Evolutionary conservation across 768 basidiomycete species (phyloP).

Genomic region (Mycena sanguinolenta): DNA sequence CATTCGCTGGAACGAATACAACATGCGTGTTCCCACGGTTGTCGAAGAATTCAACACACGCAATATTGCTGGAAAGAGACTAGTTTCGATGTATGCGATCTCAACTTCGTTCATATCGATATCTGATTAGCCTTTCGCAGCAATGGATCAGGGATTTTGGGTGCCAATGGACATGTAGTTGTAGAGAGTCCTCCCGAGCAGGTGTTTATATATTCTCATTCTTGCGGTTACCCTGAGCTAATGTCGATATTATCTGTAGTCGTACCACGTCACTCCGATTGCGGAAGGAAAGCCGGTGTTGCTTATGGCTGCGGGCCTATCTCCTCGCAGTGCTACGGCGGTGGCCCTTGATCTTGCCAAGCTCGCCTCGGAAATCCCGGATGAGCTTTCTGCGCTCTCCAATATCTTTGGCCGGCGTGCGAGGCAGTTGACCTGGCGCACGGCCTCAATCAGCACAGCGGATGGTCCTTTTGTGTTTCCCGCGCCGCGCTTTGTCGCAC

Average conservation of each 20-base stretch:
- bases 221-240: neutral
- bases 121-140: too few relatives aligned
- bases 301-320: conserved; percentile 52
- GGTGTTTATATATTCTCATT: neutral
- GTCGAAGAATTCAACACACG: conserved; percentile 6
- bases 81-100: neutral
- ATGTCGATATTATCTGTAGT: neutral
- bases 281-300: conserved; percentile 44
- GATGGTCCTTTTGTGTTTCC: conserved; percentile 39
- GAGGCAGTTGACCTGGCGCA: conserved; percentile 49
- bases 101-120: conserved; percentile 25
- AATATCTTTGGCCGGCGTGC: conserved; percentile 45
- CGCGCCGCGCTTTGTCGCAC: conserved; percentile 45
- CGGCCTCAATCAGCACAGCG: conserved; percentile 40
- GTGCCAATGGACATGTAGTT: conserved; percentile 58
- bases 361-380: conserved; percentile 8
- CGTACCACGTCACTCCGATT: neutral
- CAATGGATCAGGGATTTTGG: conserved; percentile 54
- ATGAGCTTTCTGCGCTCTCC: conserved; percentile 21
- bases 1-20: conserved; percentile 49
- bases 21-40: neutral
- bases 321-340: conserved; percentile 45
- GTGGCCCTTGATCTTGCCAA: conserved; percentile 24
- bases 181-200: conserved; percentile 48
- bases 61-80: neutral